A percentile compares a stretch with the other conserved stretches of the same genome.
phyloP scores from a whole-genome alignment of 1,284 basidiomycete genomes.

The Cutaneotrichosporon sp. region DNA sequence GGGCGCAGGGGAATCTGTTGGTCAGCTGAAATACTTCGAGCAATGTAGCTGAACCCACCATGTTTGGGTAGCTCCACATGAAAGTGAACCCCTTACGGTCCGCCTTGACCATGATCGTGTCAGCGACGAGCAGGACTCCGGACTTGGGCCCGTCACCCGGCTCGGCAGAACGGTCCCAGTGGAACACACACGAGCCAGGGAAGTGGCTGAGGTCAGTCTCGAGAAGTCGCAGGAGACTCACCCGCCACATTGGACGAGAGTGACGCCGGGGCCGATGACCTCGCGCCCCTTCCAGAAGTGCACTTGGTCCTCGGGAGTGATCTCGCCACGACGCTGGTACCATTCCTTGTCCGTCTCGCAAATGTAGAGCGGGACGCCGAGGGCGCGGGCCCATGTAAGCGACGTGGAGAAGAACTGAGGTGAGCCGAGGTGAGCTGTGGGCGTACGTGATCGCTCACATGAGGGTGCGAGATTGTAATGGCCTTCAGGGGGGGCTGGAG shows the following conservation, averaged over 20 bases:
- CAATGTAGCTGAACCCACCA: slow-evolving; percentile 29
- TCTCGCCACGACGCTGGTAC: slow-evolving; percentile 35
- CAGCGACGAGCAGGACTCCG: slow-evolving; percentile 39
- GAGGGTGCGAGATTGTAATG: slow-evolving; percentile 47
- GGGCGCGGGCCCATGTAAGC: slow-evolving; percentile 42
- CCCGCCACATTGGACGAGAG: slow-evolving; percentile 45
- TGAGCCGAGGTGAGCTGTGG: neutral
- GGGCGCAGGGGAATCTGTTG: slow-evolving; percentile 44
- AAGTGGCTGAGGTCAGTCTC: slow-evolving; percentile 34
- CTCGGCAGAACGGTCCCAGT: slow-evolving; percentile 45
- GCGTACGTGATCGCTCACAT: too few species aligned
- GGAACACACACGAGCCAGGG: slow-evolving; percentile 40
- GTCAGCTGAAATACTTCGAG: neutral
- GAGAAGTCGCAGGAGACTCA: slow-evolving; percentile 16
- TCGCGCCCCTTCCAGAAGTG: slow-evolving; percentile 29
- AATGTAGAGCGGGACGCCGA: slow-evolving; percentile 41
- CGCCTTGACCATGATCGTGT: slow-evolving; percentile 46
- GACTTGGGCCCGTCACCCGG: slow-evolving; percentile 28
- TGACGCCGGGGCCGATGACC: slow-evolving; percentile 28
- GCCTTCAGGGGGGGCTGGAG: slow-evolving; percentile 36
- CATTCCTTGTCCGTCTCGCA: slow-evolving; percentile 38
- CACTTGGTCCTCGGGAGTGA: slow-evolving; percentile 26
- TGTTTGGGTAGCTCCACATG: slow-evolving; percentile 46
- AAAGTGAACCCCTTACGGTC: slow-evolving; percentile 42
- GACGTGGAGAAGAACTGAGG: slow-evolving; percentile 45